Conservation (phyloP, 176 grass and related monocot species). For the Echinochloa phyllopogon region DNA sequence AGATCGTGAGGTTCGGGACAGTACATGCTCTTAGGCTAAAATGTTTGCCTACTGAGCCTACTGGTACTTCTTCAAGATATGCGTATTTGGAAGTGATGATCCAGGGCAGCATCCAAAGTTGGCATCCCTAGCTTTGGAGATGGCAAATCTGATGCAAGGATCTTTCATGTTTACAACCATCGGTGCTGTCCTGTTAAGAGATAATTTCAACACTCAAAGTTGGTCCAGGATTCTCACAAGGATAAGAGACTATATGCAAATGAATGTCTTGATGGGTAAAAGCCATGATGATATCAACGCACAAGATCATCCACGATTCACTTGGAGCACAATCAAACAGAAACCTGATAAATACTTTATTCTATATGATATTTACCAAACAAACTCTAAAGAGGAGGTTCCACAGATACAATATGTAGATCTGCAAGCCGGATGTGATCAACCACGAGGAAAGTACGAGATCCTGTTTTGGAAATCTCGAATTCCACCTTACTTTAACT, state of each 20-base stretch:
- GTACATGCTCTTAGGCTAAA: neutral
- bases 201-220: neutral
- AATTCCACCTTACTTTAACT: neutral
- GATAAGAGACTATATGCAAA: neutral
- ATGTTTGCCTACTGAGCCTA: conserved; percentile 1
- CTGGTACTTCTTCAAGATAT: conserved; percentile 19
- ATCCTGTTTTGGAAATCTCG: conserved; percentile 3
- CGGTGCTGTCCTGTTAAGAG: neutral
- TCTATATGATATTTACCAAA: neutral
- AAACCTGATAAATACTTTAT: neutral
- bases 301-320: neutral
- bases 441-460: neutral
- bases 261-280: neutral
- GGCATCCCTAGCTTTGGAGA: neutral
- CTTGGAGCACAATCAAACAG: neutral
- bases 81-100: conserved; percentile 15
- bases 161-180: conserved; percentile 23
- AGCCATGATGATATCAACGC: too few species aligned
- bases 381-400: neutral
- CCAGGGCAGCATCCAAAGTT: conserved; percentile 7
- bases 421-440: neutral
- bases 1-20: neutral
- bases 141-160: conserved; percentile 17
- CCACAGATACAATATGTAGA: neutral
- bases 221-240: neutral